Evolutionary conservation across 2,329 filamentous ascomycete genomes (phyloP), one percentile per base, ranked within the genome.

Genomic region (Colletotrichum echinochloae): DNA sequence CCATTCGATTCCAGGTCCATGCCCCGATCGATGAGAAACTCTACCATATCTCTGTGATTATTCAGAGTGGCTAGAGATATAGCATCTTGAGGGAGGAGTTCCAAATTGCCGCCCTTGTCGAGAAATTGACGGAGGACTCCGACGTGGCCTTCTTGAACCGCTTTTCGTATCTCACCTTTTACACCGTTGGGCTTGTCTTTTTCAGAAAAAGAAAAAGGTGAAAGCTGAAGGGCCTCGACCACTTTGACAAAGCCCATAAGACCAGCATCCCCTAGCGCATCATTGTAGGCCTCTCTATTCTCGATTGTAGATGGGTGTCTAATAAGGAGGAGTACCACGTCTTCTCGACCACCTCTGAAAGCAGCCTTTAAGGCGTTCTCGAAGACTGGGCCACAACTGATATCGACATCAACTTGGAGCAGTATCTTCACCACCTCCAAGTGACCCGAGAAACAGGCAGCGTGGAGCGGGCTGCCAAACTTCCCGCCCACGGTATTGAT

Each of bases 61-160:
- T 39, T 8, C 1, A 28, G 20, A 1, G 30, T 28, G 18, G 52
- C 62, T 2, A 51, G 23, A 2, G 62, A 52, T 3, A 65, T 18
- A 7, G 51, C 28, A 8, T 65, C 62, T 2, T 8, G 3, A 1
- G 26, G 1, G 3, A 57, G 9, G 3, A 37, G 2, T 26, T 0
- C 8, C 1, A 1, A n/a, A 5, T 8, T 5, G 2, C 4, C 5
- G 2, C 1, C 1, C 2, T 14, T 65, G 2, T 3, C 9, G 5
- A 65, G 41, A 6, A 41, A 55, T 0, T n/a, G 23, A 2, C 30
- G 52, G 26, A 65, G 9, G 4, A 30, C 62, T 1, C 23, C 41
- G 1, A 16, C 16, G 1, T 65, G 39, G 1, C 62, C 52, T 5
- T 41, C 39, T 6, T 65, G n/a, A 7, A 57, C 18, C 1, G 52